Evolutionary conservation across 2,329 filamentous ascomycete genomes (phyloP).

Genomic region (Alternaria panax): DNA sequence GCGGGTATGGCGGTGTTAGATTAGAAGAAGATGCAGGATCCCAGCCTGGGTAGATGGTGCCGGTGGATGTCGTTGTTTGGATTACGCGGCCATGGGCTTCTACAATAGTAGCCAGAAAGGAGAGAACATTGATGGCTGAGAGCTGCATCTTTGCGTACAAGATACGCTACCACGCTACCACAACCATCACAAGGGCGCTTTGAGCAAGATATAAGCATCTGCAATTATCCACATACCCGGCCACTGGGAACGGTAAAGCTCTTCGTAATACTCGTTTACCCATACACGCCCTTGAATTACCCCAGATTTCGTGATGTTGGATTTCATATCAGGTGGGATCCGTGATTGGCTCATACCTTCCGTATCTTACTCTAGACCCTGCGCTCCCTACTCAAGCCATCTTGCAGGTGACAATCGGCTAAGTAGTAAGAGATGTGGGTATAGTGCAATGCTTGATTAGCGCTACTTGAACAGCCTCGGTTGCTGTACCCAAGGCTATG

Average conservation of each 20-base stretch:
- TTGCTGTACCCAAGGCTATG: not conserved
- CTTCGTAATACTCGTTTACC: not conserved
- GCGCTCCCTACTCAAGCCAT: not conserved
- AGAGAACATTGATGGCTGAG: not conserved
- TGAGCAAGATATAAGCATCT: not conserved
- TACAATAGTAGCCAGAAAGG: not conserved
- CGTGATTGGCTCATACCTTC: conserved; percentile 16
- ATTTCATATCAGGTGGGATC: conserved; percentile 17
- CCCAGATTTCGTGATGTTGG: conserved; percentile 16
- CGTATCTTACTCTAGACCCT: not conserved
- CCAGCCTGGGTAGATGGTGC: not conserved
- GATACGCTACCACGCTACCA: too few species aligned
- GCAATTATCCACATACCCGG: not conserved
- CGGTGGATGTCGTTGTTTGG: not conserved
- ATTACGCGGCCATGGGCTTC: not conserved
- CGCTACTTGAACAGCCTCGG: not conserved
- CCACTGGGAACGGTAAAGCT: not conserved
- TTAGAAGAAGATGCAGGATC: not conserved
- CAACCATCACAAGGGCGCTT: too few species aligned
- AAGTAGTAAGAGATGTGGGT: not conserved
- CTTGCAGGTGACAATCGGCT: not conserved
- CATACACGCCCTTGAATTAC: conserved; percentile 16
- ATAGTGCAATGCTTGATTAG: not conserved
- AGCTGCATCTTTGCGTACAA: not conserved
- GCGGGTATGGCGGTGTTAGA: not conserved